Percentiles rank a stretch among this genome's conserved stretches.
These are phyloP conservation scores for Botryotinia calthae DNA, from an alignment of 2,329 filamentous ascomycete species.

Conservation along the genomic window DNA sequence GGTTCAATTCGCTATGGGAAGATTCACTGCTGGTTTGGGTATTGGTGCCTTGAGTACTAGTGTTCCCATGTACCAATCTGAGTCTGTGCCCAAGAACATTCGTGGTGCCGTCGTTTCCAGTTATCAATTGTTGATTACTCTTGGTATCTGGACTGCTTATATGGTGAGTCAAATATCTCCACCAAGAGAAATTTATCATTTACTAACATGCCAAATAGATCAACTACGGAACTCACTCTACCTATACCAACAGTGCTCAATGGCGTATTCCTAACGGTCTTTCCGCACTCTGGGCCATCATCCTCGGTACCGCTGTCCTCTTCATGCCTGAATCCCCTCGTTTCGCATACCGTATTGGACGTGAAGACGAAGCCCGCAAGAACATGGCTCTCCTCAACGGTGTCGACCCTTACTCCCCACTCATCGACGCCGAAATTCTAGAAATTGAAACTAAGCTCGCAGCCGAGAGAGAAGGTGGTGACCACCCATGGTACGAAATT, in stretches of 20 bases:
- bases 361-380: constrained; percentile 47
- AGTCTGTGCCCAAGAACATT: constrained; percentile 62
- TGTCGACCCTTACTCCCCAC: constrained; percentile 42
- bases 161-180: constrained; percentile 41
- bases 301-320: constrained; percentile 51
- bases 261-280: constrained; percentile 63
- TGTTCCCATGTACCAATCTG: constrained; percentile 67
- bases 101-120: constrained; percentile 61
- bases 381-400: constrained; percentile 47
- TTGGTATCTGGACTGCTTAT: constrained; percentile 61
- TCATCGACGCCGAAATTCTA: constrained; percentile 48
- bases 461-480: constrained; percentile 44
- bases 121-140: constrained; percentile 68
- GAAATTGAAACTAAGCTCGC: constrained; percentile 53
- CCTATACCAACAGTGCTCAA: constrained; percentile 46
- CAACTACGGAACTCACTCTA: constrained; percentile 58
- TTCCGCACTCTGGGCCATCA: constrained; percentile 54
- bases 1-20: constrained; percentile 64
- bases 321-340: constrained; percentile 56
- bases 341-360: constrained; percentile 49
- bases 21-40: constrained; percentile 64
- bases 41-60: constrained; percentile 63
- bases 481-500: constrained; percentile 51
- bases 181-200: constrained; percentile 22
- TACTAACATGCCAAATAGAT: constrained; percentile 43